A percentile compares a stretch with the other conserved stretches of the same genome.
These are phyloP conservation scores for Rachicladosporium sp. DNA, from an alignment of 2,329 filamentous ascomycete genomes.

Conservation along the genomic window DNA sequence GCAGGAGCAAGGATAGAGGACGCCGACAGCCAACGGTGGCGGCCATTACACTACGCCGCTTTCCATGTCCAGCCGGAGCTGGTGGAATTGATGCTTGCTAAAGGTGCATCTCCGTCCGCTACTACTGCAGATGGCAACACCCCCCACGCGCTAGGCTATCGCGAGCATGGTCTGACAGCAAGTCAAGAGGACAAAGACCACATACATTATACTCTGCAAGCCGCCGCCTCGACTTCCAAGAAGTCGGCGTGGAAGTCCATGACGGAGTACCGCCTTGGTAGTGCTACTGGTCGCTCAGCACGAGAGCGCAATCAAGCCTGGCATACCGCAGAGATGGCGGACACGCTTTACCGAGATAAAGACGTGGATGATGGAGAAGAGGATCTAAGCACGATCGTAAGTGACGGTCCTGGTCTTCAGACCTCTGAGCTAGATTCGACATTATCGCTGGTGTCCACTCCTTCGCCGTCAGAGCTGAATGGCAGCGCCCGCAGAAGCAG, in stretches of 20 bases:
- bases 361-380: conserved; percentile 1
- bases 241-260: no score
- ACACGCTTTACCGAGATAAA: conserved; percentile 6
- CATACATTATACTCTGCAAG: no score
- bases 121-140: conserved; percentile 10
- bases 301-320: conserved; percentile 8
- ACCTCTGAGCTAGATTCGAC: no score
- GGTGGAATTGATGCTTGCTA: conserved; percentile 7
- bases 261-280: background rate
- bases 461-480: no score
- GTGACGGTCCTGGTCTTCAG: no score
- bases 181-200: conserved; percentile 1
- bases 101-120: conserved; percentile 3
- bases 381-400: background rate
- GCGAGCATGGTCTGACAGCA: conserved; percentile 6
- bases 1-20: conserved; percentile 11
- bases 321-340: conserved; percentile 9
- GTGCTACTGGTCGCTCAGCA: conserved; percentile 5
- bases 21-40: conserved; percentile 9
- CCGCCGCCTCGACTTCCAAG: no score
- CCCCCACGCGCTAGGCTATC: conserved; percentile 8
- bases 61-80: conserved; percentile 10
- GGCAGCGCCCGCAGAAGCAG: no score
- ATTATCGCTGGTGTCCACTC: no score
- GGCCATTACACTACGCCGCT: conserved; percentile 11